These are phyloP conservation scores for Mollisiaceae sp. DNA, from an alignment of 2,329 filamentous ascomycete genomes.

Conservation along the genomic window DNA sequence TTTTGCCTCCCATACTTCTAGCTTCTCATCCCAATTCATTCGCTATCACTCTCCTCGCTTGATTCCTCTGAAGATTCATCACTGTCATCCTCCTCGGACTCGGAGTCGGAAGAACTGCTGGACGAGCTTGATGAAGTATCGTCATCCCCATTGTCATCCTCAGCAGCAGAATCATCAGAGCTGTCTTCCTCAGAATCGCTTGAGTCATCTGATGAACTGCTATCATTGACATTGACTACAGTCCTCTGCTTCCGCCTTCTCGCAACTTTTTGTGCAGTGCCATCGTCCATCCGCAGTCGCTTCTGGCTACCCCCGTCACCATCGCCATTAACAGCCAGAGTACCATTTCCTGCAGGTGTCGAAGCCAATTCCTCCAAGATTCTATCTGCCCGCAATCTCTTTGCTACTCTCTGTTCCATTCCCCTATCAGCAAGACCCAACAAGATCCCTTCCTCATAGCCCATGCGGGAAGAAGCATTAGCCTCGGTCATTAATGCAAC, in stretches of 20 bases:
- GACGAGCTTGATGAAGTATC: constrained; percentile 36
- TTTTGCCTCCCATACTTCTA: neutral
- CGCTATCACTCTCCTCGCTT: constrained; percentile 31
- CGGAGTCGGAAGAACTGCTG: constrained; percentile 35
- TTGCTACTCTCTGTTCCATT: constrained; percentile 61
- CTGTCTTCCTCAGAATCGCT: constrained; percentile 32
- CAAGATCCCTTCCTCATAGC: constrained; percentile 42
- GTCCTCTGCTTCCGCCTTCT: constrained; percentile 52
- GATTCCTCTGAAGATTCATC: constrained; percentile 27
- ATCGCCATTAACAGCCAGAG: constrained; percentile 16
- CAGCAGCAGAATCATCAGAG: constrained; percentile 22
- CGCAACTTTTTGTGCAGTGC: constrained; percentile 49
- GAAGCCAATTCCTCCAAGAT: constrained; percentile 56
- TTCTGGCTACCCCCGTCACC: constrained; percentile 45
- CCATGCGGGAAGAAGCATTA: constrained; percentile 31
- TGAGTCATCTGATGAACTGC: constrained; percentile 33
- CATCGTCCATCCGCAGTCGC: constrained; percentile 52
- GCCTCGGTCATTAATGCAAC: constrained; percentile 37
- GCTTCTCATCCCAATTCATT: constrained; percentile 12
- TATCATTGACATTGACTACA: constrained; percentile 31
- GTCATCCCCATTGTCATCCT: constrained; percentile 18
- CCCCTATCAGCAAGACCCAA: constrained; percentile 51
- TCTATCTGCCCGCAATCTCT: constrained; percentile 67
- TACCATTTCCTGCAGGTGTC: constrained; percentile 18
- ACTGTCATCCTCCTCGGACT: constrained; percentile 29